Base-by-base conservation (phyloP, 805 yeast species). In the Starmerella sp. region DNA sequence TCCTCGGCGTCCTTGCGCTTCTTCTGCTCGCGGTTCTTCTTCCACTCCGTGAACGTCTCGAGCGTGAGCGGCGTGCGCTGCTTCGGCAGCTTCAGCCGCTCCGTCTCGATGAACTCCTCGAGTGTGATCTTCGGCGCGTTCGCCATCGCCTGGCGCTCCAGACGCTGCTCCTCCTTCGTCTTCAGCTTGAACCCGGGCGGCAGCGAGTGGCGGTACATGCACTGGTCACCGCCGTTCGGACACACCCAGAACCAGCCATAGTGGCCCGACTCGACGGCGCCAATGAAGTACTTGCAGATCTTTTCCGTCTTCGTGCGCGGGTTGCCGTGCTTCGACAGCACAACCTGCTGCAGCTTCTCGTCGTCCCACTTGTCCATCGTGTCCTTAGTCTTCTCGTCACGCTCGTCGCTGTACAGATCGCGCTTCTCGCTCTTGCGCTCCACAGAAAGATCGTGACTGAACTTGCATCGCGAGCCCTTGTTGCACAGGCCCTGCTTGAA, bases 241-340 rank as follows among this genome's bases (percentile, higher is more conserved):
- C 98, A 93, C 22, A 78, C 77, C 98, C 98, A 93, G 72, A 93
- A 90, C 98, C 98, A 93, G 66, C 98, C 98, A 68, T 93, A 93
- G 68, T 91, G 91, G 56, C 91, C 93, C 66, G 89, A 88, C 68
- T 93, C 99, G 55, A 93, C 97, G 0, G 98, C 97, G 57, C 89
- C 96, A 61, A 93, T 86, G 73, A 93, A 95, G 71, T 70, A 81
- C 69, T 90, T 93, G 78, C 99, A 93, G 49, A 93, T 86, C 62
- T 79, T 93, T 61, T 91, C 97, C 0, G 99, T 93, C 13, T 97
- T 89, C 10, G 96, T 88, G 69, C 82, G 82, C 54, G 84, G 89
- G 69, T 93, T 93, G 51, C 98, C 97, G 65, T 90, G 97, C 72
- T 93, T 93, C 53, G 96, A 88, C 60, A 77, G 55, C 65, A 93